Evolutionary conservation across 139 green algal genomes (phyloP).

Genomic region (Closterium sp.): DNA sequence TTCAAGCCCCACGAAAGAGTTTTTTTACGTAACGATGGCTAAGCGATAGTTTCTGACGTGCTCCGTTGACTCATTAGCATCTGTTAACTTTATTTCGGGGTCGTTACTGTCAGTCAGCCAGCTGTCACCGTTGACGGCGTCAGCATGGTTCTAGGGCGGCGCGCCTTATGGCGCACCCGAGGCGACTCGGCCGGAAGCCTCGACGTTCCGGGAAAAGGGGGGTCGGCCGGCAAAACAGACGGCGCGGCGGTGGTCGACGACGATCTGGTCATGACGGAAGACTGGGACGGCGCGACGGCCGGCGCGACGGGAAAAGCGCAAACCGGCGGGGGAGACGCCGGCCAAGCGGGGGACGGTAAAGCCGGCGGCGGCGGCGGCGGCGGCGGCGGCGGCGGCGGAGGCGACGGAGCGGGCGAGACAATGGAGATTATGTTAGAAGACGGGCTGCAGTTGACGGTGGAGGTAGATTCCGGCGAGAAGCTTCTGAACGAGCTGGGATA

Average conservation of each 20-base stretch:
- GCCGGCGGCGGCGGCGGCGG: too few relatives aligned
- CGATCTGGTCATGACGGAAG: neutral
- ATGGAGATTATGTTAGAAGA: neutral
- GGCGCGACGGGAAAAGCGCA: neutral
- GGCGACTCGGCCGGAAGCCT: neutral
- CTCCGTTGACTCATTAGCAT: too few relatives aligned
- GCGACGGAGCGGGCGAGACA: neutral
- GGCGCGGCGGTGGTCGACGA: neutral
- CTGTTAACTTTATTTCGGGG: too few relatives aligned
- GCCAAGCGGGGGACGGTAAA: neutral
- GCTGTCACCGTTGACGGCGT: too few relatives aligned
- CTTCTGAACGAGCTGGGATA: conserved; percentile 36
- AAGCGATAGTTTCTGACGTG: too few relatives aligned
- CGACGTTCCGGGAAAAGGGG: neutral
- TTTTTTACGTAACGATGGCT: too few relatives aligned
- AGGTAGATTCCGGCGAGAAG: conserved; percentile 25
- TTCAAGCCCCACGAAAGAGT: too few relatives aligned
- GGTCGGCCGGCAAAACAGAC: neutral
- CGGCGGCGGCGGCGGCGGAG: too few relatives aligned
- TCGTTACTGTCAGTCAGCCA: neutral
- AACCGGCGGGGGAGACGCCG: too few relatives aligned
- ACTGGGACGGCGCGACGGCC: neutral
- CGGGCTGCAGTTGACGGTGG: neutral
- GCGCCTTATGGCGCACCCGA: neutral
- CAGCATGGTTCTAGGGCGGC: neutral